A percentile compares a stretch with the other conserved stretches of the same genome.
Evolutionary conservation across 176 grass and related monocot genomes (phyloP).

Genomic region (Zizania latifolia): DNA sequence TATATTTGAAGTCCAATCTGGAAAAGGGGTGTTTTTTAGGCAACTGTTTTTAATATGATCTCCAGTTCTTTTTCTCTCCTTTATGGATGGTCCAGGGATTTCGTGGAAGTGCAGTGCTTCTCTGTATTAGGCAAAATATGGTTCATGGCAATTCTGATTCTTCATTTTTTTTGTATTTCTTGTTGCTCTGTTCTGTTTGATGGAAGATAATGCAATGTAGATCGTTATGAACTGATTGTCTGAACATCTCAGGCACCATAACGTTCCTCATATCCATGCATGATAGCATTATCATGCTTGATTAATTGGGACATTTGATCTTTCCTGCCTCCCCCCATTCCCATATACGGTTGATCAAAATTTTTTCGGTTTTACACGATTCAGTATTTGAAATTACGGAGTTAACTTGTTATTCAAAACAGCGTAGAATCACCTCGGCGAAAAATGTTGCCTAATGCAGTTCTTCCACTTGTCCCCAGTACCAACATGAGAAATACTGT

Average conservation of each 20-base stretch:
- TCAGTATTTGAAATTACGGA: background rate
- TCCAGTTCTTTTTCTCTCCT: background rate
- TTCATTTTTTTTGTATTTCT: background rate
- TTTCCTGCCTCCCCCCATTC: too few relatives aligned
- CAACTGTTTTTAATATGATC: background rate
- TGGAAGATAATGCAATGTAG: background rate
- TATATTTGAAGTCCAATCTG: background rate
- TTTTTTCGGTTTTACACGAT: background rate
- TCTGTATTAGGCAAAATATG: background rate
- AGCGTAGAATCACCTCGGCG: background rate
- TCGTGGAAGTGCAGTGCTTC: background rate
- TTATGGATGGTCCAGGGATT: background rate
- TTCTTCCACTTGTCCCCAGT: constrained; percentile 12
- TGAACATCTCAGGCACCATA: background rate
- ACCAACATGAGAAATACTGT: background rate
- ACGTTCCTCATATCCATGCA: background rate
- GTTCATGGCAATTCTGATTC: background rate
- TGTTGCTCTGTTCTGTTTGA: background rate
- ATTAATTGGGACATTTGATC: background rate
- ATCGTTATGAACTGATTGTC: background rate
- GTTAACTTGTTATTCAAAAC: background rate
- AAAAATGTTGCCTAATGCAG: background rate
- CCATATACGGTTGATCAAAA: background rate
- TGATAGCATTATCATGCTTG: background rate
- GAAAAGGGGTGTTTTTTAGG: background rate